Base-by-base conservation (phyloP, 106 monocot species). In the Posidonia australis region DNA sequence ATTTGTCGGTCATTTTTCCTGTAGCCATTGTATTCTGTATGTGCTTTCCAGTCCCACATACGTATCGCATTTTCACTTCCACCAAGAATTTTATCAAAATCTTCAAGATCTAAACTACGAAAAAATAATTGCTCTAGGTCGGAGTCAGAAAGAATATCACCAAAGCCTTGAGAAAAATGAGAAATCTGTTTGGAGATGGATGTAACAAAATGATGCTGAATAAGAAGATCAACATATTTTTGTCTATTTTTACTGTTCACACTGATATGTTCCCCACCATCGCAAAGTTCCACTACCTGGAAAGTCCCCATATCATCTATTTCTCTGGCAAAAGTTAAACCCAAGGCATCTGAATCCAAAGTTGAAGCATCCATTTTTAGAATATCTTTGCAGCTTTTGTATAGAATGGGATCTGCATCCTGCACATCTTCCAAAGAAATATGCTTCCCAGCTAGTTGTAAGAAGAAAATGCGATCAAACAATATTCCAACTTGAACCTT, bases 21-120 rank as follows among this genome's bases (percentile, higher is more conserved):
- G 81, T 79, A 89, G 20, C 84, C 84, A 58, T 80, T 74, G 53
- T 89, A 89, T 31, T 82, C 79, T 28, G 88, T 89, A 70, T 89
- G 81, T 59, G 58, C 71, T 64, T 77, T 89, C 88, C 88, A 89
- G 26, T 84, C 88, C 44, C 31, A 65, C 31, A 79, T 41, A 46
- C 53, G 74, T 23, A 88, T 77, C 5, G 10, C 19, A 2, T 52
- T 48, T 22, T 75, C 77, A 64, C 69, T 82, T 63, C 88, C 88
- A 10, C 84, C 79, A 65, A 89, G 20, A 79, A 89, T 72, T 58
- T 36, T 29, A 58, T 89, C 82, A 58, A 89, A 75, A 70, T 89
- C 88, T 67, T 89, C 79, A 25, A 79, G 71, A 41, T 79, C 79
- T 58, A 89, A 51, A 62, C 77, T 77, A 23, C 74, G 51, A 58